Conservation (phyloP, 1,284 basidiomycete genomes). For the Earliella scabrosa region DNA sequence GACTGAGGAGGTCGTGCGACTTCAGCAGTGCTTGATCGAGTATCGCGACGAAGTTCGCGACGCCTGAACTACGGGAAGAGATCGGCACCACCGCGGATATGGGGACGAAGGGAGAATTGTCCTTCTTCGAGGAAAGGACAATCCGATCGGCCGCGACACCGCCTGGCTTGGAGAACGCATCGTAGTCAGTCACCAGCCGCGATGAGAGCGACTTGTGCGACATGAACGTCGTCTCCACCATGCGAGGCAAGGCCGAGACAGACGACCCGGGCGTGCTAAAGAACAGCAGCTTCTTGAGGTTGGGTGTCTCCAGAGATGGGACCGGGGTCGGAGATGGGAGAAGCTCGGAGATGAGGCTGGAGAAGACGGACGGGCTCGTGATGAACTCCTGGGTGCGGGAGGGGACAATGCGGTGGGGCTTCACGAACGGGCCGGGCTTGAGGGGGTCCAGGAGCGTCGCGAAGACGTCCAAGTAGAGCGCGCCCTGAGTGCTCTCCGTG, state of each 20-base stretch:
- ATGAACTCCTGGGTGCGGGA: slow-evolving; percentile 57
- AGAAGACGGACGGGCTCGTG: slow-evolving; percentile 48
- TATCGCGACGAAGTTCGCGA: slow-evolving; percentile 71
- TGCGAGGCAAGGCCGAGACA: slow-evolving; percentile 54
- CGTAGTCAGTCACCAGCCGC: slow-evolving; percentile 66
- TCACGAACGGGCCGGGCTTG: slow-evolving; percentile 48
- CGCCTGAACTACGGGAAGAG: slow-evolving; percentile 47
- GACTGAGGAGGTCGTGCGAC: slow-evolving; percentile 63
- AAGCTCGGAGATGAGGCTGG: slow-evolving; percentile 44
- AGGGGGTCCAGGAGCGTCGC: slow-evolving; percentile 54
- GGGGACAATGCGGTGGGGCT: slow-evolving; percentile 63
- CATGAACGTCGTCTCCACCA: slow-evolving; percentile 63
- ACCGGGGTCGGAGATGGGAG: slow-evolving; percentile 21
- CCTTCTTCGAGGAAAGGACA: slow-evolving; percentile 54
- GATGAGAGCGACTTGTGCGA: slow-evolving; percentile 46
- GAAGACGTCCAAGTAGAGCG: slow-evolving; percentile 77
- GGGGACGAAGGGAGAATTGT: slow-evolving; percentile 41
- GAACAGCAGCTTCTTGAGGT: slow-evolving; percentile 62
- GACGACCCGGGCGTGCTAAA: slow-evolving; percentile 62
- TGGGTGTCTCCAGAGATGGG: slow-evolving; percentile 30
- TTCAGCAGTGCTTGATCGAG: slow-evolving; percentile 70
- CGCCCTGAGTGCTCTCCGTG: slow-evolving; percentile 61
- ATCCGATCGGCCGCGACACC: slow-evolving; percentile 67
- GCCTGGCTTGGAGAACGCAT: slow-evolving; percentile 71
- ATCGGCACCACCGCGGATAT: slow-evolving; percentile 56